Conservation (phyloP, 257 asterid species). For the Penstemon barbatus region DNA sequence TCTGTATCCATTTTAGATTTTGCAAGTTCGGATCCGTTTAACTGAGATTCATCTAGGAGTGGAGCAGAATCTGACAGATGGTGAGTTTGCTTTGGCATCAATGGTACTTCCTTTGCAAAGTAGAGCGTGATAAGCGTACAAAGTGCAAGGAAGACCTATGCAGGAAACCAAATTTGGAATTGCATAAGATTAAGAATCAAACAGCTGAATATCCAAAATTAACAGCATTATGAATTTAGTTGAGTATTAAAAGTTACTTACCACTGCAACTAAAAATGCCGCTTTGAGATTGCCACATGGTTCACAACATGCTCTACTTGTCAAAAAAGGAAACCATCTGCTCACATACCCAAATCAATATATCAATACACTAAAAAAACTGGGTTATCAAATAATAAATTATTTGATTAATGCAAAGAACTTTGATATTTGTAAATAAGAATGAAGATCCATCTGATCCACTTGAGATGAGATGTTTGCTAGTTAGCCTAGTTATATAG, state of each 20-base stretch:
- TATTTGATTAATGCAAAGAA: conserved; percentile 12
- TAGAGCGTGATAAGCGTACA: conserved; percentile 87
- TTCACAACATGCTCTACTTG: conserved; percentile 94
- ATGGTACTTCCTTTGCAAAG: conserved; percentile 90
- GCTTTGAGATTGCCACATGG: conserved; percentile 99
- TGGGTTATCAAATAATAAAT: conserved; percentile 17
- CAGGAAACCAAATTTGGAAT: conserved; percentile 31
- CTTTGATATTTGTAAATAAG: conserved; percentile 6
- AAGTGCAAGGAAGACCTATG: conserved; percentile 68
- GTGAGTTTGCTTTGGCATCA: conserved; percentile 51
- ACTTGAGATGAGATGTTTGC: conserved; percentile 4
- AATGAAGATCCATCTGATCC: neutral
- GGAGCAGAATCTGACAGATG: conserved; percentile 84
- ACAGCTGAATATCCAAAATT: conserved; percentile 17
- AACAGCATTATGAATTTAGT: conserved; percentile 12
- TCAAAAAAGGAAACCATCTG: conserved; percentile 98
- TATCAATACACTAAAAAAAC: conserved; percentile 20
- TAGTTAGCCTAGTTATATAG: neutral
- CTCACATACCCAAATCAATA: conserved; percentile 27
- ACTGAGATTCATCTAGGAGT: conserved; percentile 60
- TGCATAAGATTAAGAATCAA: conserved; percentile 21
- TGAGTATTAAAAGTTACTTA: conserved; percentile 42
- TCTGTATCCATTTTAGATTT: conserved; percentile 40
- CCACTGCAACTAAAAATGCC: conserved; percentile 99
- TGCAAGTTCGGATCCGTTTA: conserved; percentile 48